phyloP scores from a whole-genome alignment of 768 basidiomycete genomes.

The Strobilomyces echinocephalus region DNA sequence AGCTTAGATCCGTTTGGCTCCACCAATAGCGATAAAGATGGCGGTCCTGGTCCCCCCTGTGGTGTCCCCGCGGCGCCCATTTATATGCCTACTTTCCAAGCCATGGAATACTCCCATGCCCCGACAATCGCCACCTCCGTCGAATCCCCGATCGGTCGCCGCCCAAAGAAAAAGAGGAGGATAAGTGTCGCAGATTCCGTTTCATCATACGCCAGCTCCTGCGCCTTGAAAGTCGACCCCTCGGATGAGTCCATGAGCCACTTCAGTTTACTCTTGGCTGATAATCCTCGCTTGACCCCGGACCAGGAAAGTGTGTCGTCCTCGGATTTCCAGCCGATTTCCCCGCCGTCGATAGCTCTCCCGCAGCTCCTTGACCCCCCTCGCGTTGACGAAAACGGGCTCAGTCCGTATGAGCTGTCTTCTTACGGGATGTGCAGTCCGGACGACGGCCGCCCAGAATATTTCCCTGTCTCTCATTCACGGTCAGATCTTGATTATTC shows the following conservation, averaged over 20 bases:
- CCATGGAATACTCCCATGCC: constrained; percentile 35
- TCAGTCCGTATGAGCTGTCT: constrained; percentile 27
- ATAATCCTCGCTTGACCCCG: constrained; percentile 31
- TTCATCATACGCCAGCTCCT: constrained; percentile 31
- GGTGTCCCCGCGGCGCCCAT: constrained; percentile 26
- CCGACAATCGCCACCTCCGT: constrained; percentile 29
- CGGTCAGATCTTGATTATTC: constrained; percentile 32
- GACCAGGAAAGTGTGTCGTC: constrained; percentile 31
- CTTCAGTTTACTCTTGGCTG: constrained; percentile 21
- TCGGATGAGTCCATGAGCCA: constrained; percentile 20
- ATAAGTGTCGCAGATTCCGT: constrained; percentile 34
- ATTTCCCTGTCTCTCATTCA: constrained; percentile 34
- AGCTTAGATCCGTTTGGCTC: constrained; percentile 48
- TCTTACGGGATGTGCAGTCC: constrained; percentile 14
- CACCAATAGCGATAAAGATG: constrained; percentile 33
- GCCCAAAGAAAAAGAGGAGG: constrained; percentile 33
- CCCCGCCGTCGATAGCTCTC: constrained; percentile 28
- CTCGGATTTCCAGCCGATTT: constrained; percentile 31
- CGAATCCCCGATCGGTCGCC: constrained; percentile 27
- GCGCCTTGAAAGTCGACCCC: constrained; percentile 22
- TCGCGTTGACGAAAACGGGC: constrained; percentile 17
- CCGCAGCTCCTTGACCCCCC: constrained; percentile 27
- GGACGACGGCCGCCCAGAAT: constrained; percentile 28
- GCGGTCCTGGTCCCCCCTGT: constrained; percentile 26
- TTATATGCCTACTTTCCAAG: constrained; percentile 39